These are phyloP conservation scores for Cichorium intybus DNA, from an alignment of 140 eudicot species.

Conservation along the genomic window DNA sequence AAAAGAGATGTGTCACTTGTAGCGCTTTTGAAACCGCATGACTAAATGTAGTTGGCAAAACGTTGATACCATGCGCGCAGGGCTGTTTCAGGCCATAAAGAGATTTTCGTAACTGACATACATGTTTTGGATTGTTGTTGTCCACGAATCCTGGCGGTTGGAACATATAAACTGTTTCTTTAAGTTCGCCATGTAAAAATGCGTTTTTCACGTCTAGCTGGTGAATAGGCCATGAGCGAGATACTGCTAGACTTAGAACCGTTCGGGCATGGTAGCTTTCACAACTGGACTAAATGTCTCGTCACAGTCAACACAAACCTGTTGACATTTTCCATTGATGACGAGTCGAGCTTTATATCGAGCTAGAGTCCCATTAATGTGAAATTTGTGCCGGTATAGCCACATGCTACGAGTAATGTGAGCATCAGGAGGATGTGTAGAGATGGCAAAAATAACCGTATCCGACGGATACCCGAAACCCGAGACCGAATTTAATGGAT, in stretches of 20 bases:
- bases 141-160: background rate
- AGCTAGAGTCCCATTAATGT: background rate
- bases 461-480: too few species aligned
- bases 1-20: background rate
- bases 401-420: background rate
- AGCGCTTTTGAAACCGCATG: background rate
- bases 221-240: too few species aligned
- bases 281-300: too few species aligned
- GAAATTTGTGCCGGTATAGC: background rate
- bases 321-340: background rate
- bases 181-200: too few species aligned
- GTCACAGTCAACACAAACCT: background rate
- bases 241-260: too few species aligned
- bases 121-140: background rate
- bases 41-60: background rate
- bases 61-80: background rate
- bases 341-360: background rate
- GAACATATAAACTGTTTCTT: background rate
- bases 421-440: background rate
- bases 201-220: background rate
- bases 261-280: too few species aligned
- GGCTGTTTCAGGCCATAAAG: constrained; percentile 1
- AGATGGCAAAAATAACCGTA: too few species aligned
- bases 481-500: too few species aligned
- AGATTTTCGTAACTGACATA: background rate